These are phyloP conservation scores for Carex pumila DNA, from an alignment of 176 grass and related monocot species.

Conservation along the genomic window DNA sequence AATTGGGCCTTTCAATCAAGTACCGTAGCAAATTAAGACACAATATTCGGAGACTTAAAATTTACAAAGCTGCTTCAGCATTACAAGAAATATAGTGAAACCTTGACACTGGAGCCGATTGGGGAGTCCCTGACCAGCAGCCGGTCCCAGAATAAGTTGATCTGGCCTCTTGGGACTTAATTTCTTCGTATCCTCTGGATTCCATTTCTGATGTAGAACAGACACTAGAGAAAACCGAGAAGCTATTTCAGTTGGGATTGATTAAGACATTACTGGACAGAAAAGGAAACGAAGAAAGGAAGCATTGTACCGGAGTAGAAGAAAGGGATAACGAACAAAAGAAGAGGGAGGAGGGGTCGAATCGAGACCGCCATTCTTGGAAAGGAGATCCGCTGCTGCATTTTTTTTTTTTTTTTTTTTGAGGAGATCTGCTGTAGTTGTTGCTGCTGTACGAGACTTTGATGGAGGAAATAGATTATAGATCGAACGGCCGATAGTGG, in stretches of 20 bases:
- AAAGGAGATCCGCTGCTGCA: slow-evolving; percentile 13
- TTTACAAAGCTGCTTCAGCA: neutral
- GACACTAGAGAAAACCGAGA: slow-evolving; percentile 35
- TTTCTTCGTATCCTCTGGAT: slow-evolving; percentile 8
- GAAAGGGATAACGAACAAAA: slow-evolving; percentile 46
- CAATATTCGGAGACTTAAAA: neutral
- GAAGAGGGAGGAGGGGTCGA: slow-evolving; percentile 26
- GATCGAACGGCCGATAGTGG: too few relatives aligned
- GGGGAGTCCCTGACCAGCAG: slow-evolving; percentile 53
- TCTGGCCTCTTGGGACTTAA: slow-evolving; percentile 21
- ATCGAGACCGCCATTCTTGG: slow-evolving; percentile 34
- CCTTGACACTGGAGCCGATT: slow-evolving; percentile 73
- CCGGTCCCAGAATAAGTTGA: slow-evolving; percentile 44
- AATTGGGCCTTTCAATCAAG: neutral
- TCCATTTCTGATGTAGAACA: slow-evolving; percentile 38
- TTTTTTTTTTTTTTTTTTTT: neutral
- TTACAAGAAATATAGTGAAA: neutral
- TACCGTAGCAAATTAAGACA: neutral
- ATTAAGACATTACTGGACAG: neutral
- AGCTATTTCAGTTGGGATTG: slow-evolving; percentile 20
- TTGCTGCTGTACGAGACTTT: too few relatives aligned
- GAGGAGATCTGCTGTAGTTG: neutral
- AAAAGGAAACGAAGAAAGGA: neutral
- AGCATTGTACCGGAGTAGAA: slow-evolving; percentile 48
- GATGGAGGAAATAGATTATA: too few relatives aligned